A percentile compares a stretch with the other conserved stretches of the same genome.
Evolutionary conservation across 78 protist species (phyloP).

Genomic region (Dictyostelium brefeldianum): DNA sequence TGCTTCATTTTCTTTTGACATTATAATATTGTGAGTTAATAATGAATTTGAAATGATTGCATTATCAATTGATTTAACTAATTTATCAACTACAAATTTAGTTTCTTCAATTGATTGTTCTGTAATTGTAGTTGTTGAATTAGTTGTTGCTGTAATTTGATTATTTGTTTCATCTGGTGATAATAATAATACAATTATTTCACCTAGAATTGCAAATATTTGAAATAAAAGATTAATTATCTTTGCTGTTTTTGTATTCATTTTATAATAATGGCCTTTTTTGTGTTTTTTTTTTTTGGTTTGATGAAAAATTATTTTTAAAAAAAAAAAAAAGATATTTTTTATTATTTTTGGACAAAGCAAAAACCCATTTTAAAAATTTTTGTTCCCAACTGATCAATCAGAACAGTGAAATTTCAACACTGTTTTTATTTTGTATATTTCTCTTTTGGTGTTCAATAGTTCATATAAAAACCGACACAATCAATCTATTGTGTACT

Average conservation of each 20-base stretch:
- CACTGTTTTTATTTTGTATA: background rate
- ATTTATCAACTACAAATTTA: background rate
- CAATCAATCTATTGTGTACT: no score
- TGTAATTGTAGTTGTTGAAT: background rate
- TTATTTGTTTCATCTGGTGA: background rate
- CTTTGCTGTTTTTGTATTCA: background rate
- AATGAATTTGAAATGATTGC: background rate
- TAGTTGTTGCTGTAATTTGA: background rate
- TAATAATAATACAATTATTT: background rate
- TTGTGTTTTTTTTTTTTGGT: background rate
- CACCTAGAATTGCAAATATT: slow-evolving; percentile 15
- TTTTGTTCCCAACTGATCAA: no score
- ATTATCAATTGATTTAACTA: background rate
- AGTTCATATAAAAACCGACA: background rate
- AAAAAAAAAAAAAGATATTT: background rate
- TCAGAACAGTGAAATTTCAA: no score
- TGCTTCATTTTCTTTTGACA: background rate
- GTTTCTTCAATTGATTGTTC: background rate
- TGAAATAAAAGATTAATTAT: background rate
- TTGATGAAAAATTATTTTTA: background rate
- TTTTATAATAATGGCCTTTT: background rate
- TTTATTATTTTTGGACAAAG: background rate
- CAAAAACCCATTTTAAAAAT: no score
- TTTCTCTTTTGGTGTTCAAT: background rate
- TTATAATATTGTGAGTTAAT: background rate